Conservation (phyloP, 805 yeast genomes). For the Lipomyces starkeyi region DNA sequence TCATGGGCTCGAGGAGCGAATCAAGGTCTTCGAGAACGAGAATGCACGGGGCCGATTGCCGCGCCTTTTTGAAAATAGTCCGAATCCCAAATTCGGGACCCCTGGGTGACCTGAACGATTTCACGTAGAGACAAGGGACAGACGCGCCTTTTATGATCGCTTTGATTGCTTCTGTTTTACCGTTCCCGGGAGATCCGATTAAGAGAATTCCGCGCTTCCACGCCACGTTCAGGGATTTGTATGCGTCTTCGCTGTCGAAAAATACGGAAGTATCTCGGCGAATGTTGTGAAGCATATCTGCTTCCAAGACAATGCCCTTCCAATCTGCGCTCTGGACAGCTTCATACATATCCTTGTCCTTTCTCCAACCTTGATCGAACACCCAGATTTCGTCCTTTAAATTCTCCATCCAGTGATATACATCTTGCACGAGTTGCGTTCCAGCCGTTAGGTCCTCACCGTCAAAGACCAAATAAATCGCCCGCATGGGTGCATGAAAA, state of each 20-base stretch:
- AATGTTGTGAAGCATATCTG: not conserved
- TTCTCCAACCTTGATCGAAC: slow-evolving; percentile 1
- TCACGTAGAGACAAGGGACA: slow-evolving; percentile 11
- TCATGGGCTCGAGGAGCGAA: not conserved
- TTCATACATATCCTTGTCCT: slow-evolving; percentile 1
- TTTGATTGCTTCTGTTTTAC: slow-evolving; percentile 6
- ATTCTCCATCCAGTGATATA: slow-evolving; percentile 7
- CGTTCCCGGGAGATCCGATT: slow-evolving; percentile 3
- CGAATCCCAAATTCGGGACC: not conserved
- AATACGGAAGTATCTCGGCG: slow-evolving; percentile 10
- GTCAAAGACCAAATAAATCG: not conserved
- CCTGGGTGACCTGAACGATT: not conserved
- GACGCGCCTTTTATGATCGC: slow-evolving; percentile 3
- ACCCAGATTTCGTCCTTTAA: slow-evolving; percentile 10
- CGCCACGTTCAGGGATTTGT: slow-evolving; percentile 1
- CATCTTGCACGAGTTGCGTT: slow-evolving; percentile 3
- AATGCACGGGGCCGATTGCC: not conserved
- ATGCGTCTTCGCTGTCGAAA: slow-evolving; percentile 4
- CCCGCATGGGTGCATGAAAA: not conserved
- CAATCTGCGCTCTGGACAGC: slow-evolving; percentile 5
- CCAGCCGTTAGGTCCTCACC: slow-evolving; percentile 2
- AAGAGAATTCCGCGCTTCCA: slow-evolving; percentile 7
- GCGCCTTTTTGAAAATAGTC: not conserved
- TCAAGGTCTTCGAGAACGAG: slow-evolving; percentile 9
- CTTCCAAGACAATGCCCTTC: not conserved